These are phyloP conservation scores for Amanita phalloides DNA, from an alignment of 768 basidiomycete species.

Conservation along the genomic window DNA sequence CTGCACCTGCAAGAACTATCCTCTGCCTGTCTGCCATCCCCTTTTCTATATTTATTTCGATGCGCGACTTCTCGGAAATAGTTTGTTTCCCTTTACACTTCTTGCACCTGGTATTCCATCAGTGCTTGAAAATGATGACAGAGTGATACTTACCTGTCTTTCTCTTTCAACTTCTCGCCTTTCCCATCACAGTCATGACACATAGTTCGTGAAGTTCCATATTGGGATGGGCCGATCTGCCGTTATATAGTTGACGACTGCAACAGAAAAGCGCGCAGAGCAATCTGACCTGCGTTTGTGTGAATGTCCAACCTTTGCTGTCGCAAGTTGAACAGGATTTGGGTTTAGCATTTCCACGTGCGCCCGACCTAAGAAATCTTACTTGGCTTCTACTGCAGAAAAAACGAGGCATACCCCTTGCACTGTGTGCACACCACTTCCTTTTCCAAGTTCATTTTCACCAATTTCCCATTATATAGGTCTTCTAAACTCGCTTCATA, in stretches of 20 bases:
- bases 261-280: not conserved
- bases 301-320: slow-evolving; percentile 69
- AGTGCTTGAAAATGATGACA: not conserved
- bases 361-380: slow-evolving; percentile 53
- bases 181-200: slow-evolving; percentile 64
- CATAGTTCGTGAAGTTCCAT: slow-evolving; percentile 39
- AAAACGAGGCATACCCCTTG: slow-evolving; percentile 49
- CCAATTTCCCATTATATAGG: slow-evolving; percentile 81
- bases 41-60: slow-evolving; percentile 78
- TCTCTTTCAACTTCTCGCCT: slow-evolving; percentile 69
- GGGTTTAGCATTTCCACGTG: slow-evolving; percentile 73
- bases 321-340: slow-evolving; percentile 74
- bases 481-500: slow-evolving; percentile 89
- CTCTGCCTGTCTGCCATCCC: slow-evolving; percentile 79
- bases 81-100: slow-evolving; percentile 88
- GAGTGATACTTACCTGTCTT: slow-evolving; percentile 52
- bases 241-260: not conserved
- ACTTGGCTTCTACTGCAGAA: not conserved
- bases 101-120: slow-evolving; percentile 58
- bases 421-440: slow-evolving; percentile 70
- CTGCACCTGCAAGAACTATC: slow-evolving; percentile 85
- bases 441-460: slow-evolving; percentile 85
- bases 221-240: slow-evolving; percentile 33
- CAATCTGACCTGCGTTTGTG: slow-evolving; percentile 35
- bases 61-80: slow-evolving; percentile 78